Percentiles rank a stretch among this genome's conserved stretches.
Evolutionary conservation across 2,329 filamentous ascomycete genomes (phyloP).

Genomic region (Microcera coccophila): DNA sequence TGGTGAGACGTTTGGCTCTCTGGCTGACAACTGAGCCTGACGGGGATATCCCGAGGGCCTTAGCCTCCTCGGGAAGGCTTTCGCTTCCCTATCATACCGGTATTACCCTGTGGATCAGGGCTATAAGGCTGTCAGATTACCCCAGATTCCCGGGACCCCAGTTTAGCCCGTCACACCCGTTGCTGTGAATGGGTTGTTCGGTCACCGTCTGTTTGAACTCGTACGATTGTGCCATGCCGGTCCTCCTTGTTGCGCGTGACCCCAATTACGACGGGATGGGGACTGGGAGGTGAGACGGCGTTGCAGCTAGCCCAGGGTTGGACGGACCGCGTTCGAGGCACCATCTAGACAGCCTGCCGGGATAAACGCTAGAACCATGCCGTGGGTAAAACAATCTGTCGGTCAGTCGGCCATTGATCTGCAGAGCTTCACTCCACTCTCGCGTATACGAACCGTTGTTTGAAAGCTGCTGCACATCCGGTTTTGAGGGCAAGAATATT

Average conservation of each 20-base stretch:
- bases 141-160: neutral
- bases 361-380: neutral
- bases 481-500: no score
- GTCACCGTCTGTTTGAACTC: neutral
- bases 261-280: neutral
- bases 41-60: no score
- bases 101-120: neutral
- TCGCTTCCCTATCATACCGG: neutral
- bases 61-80: neutral
- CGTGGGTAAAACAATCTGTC: no score
- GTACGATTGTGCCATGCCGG: neutral
- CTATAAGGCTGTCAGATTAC: neutral
- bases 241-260: neutral
- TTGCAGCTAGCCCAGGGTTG: neutral
- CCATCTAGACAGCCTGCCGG: neutral
- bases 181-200: neutral
- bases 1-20: neutral
- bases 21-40: neutral
- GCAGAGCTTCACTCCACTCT: no score
- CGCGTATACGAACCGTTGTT: no score
- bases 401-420: no score
- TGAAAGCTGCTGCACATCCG: no score
- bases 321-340: neutral
- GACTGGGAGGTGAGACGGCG: neutral
- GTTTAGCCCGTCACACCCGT: neutral